Evolutionary conservation across 2,329 filamentous ascomycete genomes (phyloP).

Genomic region (Pseudogymnoascus sp.): DNA sequence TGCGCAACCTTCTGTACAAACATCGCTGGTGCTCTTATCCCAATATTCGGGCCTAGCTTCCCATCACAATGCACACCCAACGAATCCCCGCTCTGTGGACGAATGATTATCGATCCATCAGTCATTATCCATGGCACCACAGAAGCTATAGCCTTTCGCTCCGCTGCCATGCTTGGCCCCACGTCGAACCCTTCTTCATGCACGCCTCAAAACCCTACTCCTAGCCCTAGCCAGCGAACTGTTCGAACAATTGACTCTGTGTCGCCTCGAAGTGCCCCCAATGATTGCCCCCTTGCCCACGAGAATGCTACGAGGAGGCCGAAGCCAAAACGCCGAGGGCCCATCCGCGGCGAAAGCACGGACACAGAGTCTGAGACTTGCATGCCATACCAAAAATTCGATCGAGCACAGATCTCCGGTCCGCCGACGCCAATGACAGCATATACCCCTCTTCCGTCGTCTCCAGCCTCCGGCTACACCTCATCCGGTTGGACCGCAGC

Average conservation of each 20-base stretch:
- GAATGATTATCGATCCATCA: conserved; percentile 55
- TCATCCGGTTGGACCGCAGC: neutral
- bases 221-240: neutral
- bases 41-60: conserved; percentile 81
- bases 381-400: neutral
- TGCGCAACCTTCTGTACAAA: conserved; percentile 82
- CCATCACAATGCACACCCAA: conserved; percentile 60
- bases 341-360: conserved; percentile 33
- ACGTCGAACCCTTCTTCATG: conserved; percentile 3
- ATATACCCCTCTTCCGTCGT: neutral
- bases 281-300: conserved; percentile 20
- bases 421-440: neutral
- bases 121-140: conserved; percentile 46
- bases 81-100: conserved; percentile 53
- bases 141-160: conserved; percentile 39
- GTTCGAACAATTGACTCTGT: conserved; percentile 3
- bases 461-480: neutral
- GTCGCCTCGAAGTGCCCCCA: neutral
- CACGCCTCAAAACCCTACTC: conserved; percentile 18
- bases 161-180: neutral
- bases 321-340: neutral
- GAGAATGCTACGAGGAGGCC: conserved; percentile 20
- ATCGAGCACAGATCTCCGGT: neutral
- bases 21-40: conserved; percentile 79
- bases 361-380: conserved; percentile 30